Conservation (phyloP, 768 basidiomycete species). For the Collybia mongolica region DNA sequence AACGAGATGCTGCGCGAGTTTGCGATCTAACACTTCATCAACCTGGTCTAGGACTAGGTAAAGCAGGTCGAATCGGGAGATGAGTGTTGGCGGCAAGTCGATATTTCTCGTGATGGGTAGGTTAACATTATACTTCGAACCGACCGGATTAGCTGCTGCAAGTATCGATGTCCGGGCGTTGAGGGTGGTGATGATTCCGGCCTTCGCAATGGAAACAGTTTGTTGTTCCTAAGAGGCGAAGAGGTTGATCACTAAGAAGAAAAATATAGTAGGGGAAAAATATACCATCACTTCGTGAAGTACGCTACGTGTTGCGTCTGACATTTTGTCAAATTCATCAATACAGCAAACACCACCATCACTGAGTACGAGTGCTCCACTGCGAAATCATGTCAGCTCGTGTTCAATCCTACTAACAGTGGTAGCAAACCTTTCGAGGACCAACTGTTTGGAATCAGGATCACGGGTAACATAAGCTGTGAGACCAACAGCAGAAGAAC, state of each 20-base stretch:
- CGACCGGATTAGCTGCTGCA: conserved; percentile 96
- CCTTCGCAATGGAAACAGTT: conserved; percentile 98
- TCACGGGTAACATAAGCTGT: conserved; percentile 98
- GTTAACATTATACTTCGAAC: conserved; percentile 91
- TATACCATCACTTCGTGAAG: conserved; percentile 97
- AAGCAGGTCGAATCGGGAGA: conserved; percentile 95
- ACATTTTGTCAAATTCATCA: conserved; percentile 99
- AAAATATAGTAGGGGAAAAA: neutral
- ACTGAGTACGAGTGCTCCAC: conserved; percentile 91
- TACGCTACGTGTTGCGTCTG: conserved; percentile 93
- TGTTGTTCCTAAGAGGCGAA: conserved; percentile 81
- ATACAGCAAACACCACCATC: conserved; percentile 99
- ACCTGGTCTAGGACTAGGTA: conserved; percentile 96
- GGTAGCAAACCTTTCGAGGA: conserved; percentile 79
- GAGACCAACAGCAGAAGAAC: conserved; percentile 96
- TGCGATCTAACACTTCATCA: conserved; percentile 84
- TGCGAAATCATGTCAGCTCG: conserved; percentile 24
- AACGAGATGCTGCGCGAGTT: conserved; percentile 90
- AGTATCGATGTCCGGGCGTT: conserved; percentile 98
- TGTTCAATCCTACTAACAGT: neutral
- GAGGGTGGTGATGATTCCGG: conserved; percentile 96
- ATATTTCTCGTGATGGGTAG: conserved; percentile 94
- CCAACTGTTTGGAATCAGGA: conserved; percentile 97
- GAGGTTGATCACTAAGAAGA: neutral
- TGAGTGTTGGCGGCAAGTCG: conserved; percentile 94